Evolutionary conservation across 2,329 filamentous ascomycete species (phyloP).

Genomic region (Capronia epimyces): DNA sequence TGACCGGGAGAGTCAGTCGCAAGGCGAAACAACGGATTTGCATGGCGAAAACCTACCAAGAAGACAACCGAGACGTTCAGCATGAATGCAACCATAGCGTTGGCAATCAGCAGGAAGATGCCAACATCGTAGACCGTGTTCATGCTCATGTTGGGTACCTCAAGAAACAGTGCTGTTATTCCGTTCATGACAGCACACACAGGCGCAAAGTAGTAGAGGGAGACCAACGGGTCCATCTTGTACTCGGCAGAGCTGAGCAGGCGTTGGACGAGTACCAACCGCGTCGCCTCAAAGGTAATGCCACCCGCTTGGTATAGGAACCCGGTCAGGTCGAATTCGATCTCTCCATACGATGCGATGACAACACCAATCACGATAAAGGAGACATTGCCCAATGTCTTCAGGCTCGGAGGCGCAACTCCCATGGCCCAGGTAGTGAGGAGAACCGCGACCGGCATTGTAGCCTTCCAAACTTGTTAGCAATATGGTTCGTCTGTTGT

Average conservation of each 20-base stretch:
- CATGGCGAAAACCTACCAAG: slow-evolving; percentile 54
- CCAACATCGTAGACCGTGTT: slow-evolving; percentile 63
- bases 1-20: neutral
- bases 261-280: slow-evolving; percentile 79
- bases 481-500: slow-evolving; percentile 24
- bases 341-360: slow-evolving; percentile 91
- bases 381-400: slow-evolving; percentile 85
- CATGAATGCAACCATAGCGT: slow-evolving; percentile 72
- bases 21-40: neutral
- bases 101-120: slow-evolving; percentile 60
- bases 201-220: slow-evolving; percentile 84
- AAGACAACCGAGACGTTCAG: slow-evolving; percentile 83
- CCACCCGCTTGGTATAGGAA: slow-evolving; percentile 68
- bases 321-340: slow-evolving; percentile 63
- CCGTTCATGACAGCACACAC: slow-evolving; percentile 78
- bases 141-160: slow-evolving; percentile 61
- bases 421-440: slow-evolving; percentile 84
- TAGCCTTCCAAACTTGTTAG: slow-evolving; percentile 57
- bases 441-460: slow-evolving; percentile 87
- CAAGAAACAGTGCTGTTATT: slow-evolving; percentile 62
- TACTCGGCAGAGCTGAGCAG: slow-evolving; percentile 71
- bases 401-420: slow-evolving; percentile 75
- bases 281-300: slow-evolving; percentile 73
- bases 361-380: slow-evolving; percentile 92
- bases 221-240: slow-evolving; percentile 85